A percentile compares a stretch with the other conserved stretches of the same genome.
Conservation (phyloP, 2,329 filamentous ascomycete genomes). For the Colletotrichum neosansevieriae region DNA sequence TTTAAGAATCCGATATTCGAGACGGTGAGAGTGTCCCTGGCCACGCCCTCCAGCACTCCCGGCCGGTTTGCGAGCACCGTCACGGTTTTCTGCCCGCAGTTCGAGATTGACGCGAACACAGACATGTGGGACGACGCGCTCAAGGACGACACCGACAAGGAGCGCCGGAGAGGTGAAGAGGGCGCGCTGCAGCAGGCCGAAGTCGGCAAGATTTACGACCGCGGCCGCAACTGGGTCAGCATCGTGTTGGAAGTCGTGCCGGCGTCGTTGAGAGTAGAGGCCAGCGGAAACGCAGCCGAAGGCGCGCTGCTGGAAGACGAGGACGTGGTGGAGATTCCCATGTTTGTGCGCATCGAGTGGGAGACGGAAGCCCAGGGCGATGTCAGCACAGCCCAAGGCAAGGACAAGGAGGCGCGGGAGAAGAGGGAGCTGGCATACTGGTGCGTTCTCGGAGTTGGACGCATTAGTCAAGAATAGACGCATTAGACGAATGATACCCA, state of each 20-base stretch:
- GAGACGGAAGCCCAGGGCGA: constrained; percentile 78
- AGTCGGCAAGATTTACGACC: constrained; percentile 96
- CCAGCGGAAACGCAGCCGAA: constrained; percentile 41
- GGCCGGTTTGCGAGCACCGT: constrained; percentile 83
- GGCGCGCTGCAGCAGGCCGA: constrained; percentile 72
- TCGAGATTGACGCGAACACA: constrained; percentile 95
- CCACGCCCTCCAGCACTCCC: constrained; percentile 83
- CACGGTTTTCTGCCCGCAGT: constrained; percentile 93
- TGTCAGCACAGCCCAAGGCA: constrained; percentile 65
- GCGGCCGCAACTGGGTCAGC: constrained; percentile 92
- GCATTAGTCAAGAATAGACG: constrained; percentile 69
- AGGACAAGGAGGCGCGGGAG: constrained; percentile 74
- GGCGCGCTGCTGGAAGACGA: constrained; percentile 67
- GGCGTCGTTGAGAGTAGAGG: constrained; percentile 61
- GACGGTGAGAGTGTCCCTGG: constrained; percentile 85
- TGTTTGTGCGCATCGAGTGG: constrained; percentile 94
- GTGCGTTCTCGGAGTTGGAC: constrained; percentile 90
- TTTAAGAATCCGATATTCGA: constrained; percentile 97
- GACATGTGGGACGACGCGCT: constrained; percentile 89
- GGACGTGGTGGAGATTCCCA: constrained; percentile 85
- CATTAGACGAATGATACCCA: constrained; percentile 56
- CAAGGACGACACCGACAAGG: constrained; percentile 61
- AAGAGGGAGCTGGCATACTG: constrained; percentile 94
- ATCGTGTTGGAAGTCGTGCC: constrained; percentile 92
- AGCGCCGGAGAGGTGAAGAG: constrained; percentile 55